Evolutionary conservation across 2,329 filamentous ascomycete species (phyloP).

Genomic region (Colletotrichum sp.): DNA sequence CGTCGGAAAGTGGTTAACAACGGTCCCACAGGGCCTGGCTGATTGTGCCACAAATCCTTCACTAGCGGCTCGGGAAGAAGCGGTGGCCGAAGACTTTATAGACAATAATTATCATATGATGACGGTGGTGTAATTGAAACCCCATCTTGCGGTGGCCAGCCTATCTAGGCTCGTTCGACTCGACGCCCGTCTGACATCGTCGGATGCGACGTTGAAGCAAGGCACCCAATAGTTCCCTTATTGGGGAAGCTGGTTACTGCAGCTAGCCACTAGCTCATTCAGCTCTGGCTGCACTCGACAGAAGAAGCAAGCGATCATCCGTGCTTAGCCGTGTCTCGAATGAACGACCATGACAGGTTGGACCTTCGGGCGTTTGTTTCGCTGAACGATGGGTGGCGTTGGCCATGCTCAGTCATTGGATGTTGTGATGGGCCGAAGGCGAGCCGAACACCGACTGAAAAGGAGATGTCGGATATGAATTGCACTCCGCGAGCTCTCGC

Average conservation of each 20-base stretch:
- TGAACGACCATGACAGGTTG: background rate
- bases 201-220: background rate
- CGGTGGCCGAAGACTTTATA: background rate
- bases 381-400: background rate
- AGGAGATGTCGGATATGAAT: background rate
- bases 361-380: background rate
- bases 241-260: background rate
- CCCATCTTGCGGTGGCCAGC: background rate
- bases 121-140: background rate
- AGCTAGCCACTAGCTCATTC: background rate
- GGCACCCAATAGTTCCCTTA: background rate
- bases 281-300: background rate
- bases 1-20: background rate
- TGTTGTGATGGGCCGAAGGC: background rate
- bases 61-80: background rate
- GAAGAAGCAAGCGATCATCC: background rate
- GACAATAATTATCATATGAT: background rate
- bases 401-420: background rate
- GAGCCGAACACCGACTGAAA: background rate
- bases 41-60: background rate
- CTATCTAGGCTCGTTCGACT: background rate
- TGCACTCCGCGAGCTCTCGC: background rate
- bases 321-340: background rate
- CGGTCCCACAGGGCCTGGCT: background rate
- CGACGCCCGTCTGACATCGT: background rate